Conservation (phyloP, 2,329 filamentous ascomycete genomes). For the Atkinsonella texensis region DNA sequence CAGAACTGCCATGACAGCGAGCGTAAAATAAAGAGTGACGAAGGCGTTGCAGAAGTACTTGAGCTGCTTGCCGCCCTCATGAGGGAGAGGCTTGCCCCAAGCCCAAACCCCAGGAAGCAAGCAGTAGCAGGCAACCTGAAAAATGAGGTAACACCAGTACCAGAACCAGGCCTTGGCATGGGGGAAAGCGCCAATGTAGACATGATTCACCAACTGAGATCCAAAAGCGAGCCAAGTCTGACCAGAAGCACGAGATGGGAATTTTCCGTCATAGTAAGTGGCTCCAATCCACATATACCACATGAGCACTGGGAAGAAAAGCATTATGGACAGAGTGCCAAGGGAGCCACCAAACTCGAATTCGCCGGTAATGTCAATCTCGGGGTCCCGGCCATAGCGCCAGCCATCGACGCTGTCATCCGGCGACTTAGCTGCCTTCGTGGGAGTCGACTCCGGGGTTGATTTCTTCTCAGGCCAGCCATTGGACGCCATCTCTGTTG, state of each 20-base stretch:
- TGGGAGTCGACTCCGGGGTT: neutral
- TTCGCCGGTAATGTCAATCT: slow-evolving; percentile 49
- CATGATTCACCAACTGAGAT: slow-evolving; percentile 55
- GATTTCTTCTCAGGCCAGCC: slow-evolving; percentile 11
- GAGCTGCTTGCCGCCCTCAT: slow-evolving; percentile 74
- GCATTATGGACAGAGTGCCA: slow-evolving; percentile 79
- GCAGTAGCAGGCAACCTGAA: slow-evolving; percentile 74
- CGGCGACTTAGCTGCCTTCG: slow-evolving; percentile 9
- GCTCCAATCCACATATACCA: slow-evolving; percentile 99
- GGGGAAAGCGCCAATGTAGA: slow-evolving; percentile 78
- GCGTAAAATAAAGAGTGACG: slow-evolving; percentile 76
- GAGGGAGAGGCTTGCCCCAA: slow-evolving; percentile 77
- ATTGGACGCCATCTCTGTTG: slow-evolving; percentile 12
- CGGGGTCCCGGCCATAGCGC: slow-evolving; percentile 47
- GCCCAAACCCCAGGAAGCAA: slow-evolving; percentile 76
- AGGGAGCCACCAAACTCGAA: slow-evolving; percentile 79
- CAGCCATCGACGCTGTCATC: slow-evolving; percentile 37
- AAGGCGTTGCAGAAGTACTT: slow-evolving; percentile 91
- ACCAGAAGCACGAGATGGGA: slow-evolving; percentile 54
- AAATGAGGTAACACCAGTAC: slow-evolving; percentile 88
- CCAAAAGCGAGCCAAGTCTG: slow-evolving; percentile 62
- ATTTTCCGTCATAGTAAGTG: slow-evolving; percentile 77
- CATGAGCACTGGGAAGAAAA: slow-evolving; percentile 88
- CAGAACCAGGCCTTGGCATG: slow-evolving; percentile 74
- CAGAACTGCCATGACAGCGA: slow-evolving; percentile 55